Conservation (phyloP, 371 early-diverging fungal genomes). For the Mucor sp. region DNA sequence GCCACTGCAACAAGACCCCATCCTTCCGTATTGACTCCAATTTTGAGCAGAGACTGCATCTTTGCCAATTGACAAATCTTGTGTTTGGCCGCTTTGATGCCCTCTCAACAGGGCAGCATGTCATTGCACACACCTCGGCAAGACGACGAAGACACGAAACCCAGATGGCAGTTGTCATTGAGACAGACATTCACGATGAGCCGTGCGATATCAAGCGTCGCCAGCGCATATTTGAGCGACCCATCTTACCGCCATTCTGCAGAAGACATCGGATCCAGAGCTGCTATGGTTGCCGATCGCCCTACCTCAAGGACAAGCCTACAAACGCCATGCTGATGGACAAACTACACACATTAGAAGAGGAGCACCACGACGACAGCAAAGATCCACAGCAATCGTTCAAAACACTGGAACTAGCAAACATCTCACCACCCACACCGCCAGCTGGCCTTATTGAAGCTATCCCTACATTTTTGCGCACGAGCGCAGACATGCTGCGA, state of each 20-base stretch:
- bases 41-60: slow-evolving; percentile 60
- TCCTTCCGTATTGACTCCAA: slow-evolving; percentile 46
- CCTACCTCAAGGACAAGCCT: slow-evolving; percentile 28
- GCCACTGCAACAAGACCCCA: slow-evolving; percentile 46
- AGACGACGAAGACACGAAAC: slow-evolving; percentile 39
- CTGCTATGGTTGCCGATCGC: slow-evolving; percentile 34
- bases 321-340: slow-evolving; percentile 29
- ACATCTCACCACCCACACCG: slow-evolving; percentile 15
- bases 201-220: slow-evolving; percentile 21
- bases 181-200: slow-evolving; percentile 21
- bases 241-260: slow-evolving; percentile 40
- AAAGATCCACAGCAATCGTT: slow-evolving; percentile 6
- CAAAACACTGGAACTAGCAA: slow-evolving; percentile 5
- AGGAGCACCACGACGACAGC: slow-evolving; percentile 23
- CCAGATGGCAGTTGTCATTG: slow-evolving; percentile 25
- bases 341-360: slow-evolving; percentile 39
- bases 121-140: slow-evolving; percentile 36
- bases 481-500: slow-evolving; percentile 57
- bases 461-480: slow-evolving; percentile 58
- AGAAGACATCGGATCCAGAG: slow-evolving; percentile 43
- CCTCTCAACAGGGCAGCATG: slow-evolving; percentile 44
- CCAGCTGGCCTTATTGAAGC: slow-evolving; percentile 56
- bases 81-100: slow-evolving; percentile 68
- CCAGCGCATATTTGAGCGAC: slow-evolving; percentile 26
- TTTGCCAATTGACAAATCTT: slow-evolving; percentile 63